Evolutionary conservation across 306 rosid genomes (phyloP).

Genomic region (Sindora glabra): DNA sequence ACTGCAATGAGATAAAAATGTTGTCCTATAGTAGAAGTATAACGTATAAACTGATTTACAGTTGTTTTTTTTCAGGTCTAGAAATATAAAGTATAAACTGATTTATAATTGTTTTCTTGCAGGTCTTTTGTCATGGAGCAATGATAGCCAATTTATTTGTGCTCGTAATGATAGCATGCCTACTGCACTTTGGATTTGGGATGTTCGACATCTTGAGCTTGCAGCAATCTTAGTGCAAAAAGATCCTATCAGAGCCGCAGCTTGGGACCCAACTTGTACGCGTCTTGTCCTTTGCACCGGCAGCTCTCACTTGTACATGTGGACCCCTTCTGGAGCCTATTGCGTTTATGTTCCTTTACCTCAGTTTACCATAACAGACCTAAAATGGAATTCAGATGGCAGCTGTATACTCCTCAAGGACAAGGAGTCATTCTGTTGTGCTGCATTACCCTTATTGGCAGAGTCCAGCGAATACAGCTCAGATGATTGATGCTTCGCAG

Average conservation of each 20-base stretch:
- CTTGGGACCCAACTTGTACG: constrained; percentile 82
- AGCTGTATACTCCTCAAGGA: constrained; percentile 91
- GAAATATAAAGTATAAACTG: too few relatives aligned
- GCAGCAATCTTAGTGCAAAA: constrained; percentile 84
- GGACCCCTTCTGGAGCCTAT: constrained; percentile 91
- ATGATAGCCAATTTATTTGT: constrained; percentile 81
- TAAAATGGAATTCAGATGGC: constrained; percentile 93
- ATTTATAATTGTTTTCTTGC: neutral
- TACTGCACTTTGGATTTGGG: constrained; percentile 88
- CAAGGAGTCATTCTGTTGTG: constrained; percentile 88
- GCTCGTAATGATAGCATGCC: constrained; percentile 96
- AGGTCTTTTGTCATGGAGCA: constrained; percentile 93
- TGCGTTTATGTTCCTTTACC: constrained; percentile 70
- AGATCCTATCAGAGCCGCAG: constrained; percentile 75
- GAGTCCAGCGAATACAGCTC: constrained; percentile 89
- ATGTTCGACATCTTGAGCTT: constrained; percentile 77
- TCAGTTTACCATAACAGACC: constrained; percentile 55
- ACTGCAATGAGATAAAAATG: too few relatives aligned
- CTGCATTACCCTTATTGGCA: constrained; percentile 52
- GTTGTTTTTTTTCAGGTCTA: too few relatives aligned
- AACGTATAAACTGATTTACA: too few relatives aligned
- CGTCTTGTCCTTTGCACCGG: constrained; percentile 82
- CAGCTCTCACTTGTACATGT: constrained; percentile 82
- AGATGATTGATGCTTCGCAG: constrained; percentile 44
- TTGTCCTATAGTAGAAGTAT: too few relatives aligned